Percentiles rank a stretch among this genome's conserved stretches.
Conservation (phyloP, 116 monocot genomes). For the Zostera marina region DNA sequence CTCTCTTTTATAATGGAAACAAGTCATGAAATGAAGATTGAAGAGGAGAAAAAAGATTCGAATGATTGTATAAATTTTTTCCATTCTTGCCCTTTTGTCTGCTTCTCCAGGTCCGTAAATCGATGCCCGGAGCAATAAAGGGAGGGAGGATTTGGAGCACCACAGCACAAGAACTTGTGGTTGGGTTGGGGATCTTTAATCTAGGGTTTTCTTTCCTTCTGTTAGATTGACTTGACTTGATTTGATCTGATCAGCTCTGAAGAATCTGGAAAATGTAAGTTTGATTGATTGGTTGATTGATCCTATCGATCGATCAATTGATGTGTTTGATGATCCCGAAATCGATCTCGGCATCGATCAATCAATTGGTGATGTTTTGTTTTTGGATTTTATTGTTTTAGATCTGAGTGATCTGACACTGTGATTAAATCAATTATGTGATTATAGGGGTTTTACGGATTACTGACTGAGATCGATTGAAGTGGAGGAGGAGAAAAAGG, state of each 20-base stretch:
- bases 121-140: neutral
- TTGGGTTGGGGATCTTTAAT: neutral
- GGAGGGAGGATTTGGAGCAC: neutral
- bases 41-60: neutral
- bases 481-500: constrained; percentile 23
- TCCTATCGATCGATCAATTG: neutral
- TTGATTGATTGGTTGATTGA: neutral
- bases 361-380: neutral
- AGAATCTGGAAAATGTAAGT: constrained; percentile 3
- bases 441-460: neutral
- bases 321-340: neutral
- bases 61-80: neutral
- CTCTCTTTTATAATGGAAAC: neutral
- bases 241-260: neutral
- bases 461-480: neutral
- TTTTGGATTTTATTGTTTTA: neutral
- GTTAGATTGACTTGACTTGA: neutral
- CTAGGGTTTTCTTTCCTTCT: neutral
- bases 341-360: neutral
- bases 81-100: neutral
- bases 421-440: neutral
- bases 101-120: no score
- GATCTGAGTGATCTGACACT: neutral
- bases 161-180: no score
- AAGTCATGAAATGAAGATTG: no score